A percentile compares a stretch with the other conserved stretches of the same genome.
phyloP scores from a whole-genome alignment of 495 filamentous ascomycete genomes.

The Aspergillus funiculosus region DNA sequence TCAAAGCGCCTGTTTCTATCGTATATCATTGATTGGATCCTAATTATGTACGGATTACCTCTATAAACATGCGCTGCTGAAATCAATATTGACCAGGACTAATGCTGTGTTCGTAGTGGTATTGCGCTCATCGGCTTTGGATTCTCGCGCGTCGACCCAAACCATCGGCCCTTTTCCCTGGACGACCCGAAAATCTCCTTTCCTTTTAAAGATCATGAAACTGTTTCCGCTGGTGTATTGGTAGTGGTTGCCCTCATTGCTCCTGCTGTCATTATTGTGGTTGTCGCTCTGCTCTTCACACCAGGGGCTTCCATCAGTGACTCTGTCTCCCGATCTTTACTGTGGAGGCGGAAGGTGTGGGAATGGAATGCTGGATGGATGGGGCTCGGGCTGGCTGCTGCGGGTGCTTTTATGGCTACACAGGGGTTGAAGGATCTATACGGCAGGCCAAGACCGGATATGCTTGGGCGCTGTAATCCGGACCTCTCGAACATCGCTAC shows the following conservation, averaged over 20 bases:
- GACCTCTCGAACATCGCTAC: conserved; percentile 40
- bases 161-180: conserved; percentile 44
- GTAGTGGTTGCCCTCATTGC: conserved; percentile 45
- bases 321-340: conserved; percentile 26
- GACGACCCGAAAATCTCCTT: conserved; percentile 53
- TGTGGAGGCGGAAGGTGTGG: conserved; percentile 51
- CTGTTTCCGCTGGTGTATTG: conserved; percentile 48
- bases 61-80: neutral
- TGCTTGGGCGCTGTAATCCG: conserved; percentile 56
- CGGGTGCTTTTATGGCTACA: conserved; percentile 52
- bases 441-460: conserved; percentile 60
- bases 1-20: conserved; percentile 41
- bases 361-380: conserved; percentile 62
- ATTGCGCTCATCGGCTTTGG: conserved; percentile 43
- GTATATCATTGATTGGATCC: conserved; percentile 50
- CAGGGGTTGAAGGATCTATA: conserved; percentile 58
- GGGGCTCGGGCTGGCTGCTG: conserved; percentile 53
- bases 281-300: conserved; percentile 44
- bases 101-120: conserved; percentile 25
- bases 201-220: conserved; percentile 49
- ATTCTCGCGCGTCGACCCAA: conserved; percentile 38
- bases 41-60: conserved; percentile 42
- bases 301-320: conserved; percentile 33
- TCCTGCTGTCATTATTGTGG: conserved; percentile 48
- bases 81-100: neutral